Evolutionary conservation across 2,329 filamentous ascomycete species (phyloP).

Genomic region (Diplodia corticola): DNA sequence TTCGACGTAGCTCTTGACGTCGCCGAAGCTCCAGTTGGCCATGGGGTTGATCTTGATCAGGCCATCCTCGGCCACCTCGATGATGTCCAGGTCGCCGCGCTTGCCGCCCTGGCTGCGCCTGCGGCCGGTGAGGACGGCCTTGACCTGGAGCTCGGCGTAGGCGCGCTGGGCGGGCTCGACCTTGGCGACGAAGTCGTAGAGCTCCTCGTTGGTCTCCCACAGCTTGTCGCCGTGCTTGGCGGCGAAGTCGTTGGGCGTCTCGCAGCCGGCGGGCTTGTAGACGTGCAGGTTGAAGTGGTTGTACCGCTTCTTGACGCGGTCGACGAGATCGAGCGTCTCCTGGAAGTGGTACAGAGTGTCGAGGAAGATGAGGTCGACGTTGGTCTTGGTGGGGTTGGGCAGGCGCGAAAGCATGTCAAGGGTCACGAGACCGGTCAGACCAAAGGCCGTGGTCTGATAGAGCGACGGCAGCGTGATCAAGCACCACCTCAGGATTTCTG

Average conservation of each 20-base stretch:
- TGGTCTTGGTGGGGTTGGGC: constrained; percentile 57
- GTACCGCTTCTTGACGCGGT: constrained; percentile 74
- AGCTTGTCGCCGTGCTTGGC: constrained; percentile 76
- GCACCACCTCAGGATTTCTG: constrained; percentile 88
- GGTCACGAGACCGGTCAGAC: constrained; percentile 53
- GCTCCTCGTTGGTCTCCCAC: constrained; percentile 81
- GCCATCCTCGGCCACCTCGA: constrained; percentile 88
- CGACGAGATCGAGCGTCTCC: constrained; percentile 53
- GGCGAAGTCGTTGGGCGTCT: constrained; percentile 76
- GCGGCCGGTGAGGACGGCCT: constrained; percentile 88
- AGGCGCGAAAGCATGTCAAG: constrained; percentile 73
- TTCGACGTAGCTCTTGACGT: constrained; percentile 85
- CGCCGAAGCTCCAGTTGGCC: constrained; percentile 87
- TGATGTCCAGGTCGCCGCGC: constrained; percentile 83
- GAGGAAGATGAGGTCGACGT: constrained; percentile 54
- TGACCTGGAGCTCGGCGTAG: constrained; percentile 82
- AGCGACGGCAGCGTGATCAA: constrained; percentile 86
- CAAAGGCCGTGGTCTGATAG: constrained; percentile 58
- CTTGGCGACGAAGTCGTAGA: constrained; percentile 97
- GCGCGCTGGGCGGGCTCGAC: constrained; percentile 94
- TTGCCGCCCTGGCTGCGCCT: constrained; percentile 90
- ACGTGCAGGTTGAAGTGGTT: constrained; percentile 79
- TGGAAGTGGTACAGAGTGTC: constrained; percentile 57
- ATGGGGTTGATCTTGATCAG: constrained; percentile 97
- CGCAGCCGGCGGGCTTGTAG: constrained; percentile 79